phyloP scores from a whole-genome alignment of 805 yeast species.

The Starmerella vitae region DNA sequence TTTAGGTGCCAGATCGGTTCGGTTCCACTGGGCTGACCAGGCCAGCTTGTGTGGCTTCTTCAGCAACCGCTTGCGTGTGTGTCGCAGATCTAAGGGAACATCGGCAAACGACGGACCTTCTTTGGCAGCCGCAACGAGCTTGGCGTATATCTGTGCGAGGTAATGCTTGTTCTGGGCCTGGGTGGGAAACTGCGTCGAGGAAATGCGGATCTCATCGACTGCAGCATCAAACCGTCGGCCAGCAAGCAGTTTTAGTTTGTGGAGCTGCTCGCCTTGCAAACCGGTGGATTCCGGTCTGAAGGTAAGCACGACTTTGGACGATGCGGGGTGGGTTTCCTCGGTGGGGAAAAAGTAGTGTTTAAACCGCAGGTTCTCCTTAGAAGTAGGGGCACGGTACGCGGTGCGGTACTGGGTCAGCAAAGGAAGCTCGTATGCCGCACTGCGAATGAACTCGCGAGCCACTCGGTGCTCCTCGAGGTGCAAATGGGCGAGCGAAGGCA shows the following conservation, averaged over 20 bases:
- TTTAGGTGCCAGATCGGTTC: slow-evolving; percentile 58
- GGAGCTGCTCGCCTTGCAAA: slow-evolving; percentile 40
- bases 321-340: slow-evolving; percentile 50
- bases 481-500: slow-evolving; percentile 59
- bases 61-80: slow-evolving; percentile 31
- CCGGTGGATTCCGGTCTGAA: slow-evolving; percentile 35
- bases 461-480: slow-evolving; percentile 58
- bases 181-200: slow-evolving; percentile 52
- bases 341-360: slow-evolving; percentile 63
- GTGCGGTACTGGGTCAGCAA: slow-evolving; percentile 61
- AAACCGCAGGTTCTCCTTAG: slow-evolving; percentile 35
- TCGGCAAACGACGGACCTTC: slow-evolving; percentile 53
- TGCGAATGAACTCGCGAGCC: slow-evolving; percentile 60
- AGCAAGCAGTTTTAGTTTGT: slow-evolving; percentile 65
- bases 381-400: slow-evolving; percentile 40
- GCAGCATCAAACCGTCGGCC: slow-evolving; percentile 61
- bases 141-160: slow-evolving; percentile 49
- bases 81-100: slow-evolving; percentile 71
- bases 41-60: slow-evolving; percentile 30
- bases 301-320: slow-evolving; percentile 51
- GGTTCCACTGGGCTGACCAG: slow-evolving; percentile 74
- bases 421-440: slow-evolving; percentile 90
- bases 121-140: slow-evolving; percentile 51
- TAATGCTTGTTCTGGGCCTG: slow-evolving; percentile 77
- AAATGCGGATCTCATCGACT: slow-evolving; percentile 47